These are phyloP conservation scores for Cochlearia excelsa DNA, from an alignment of 345 rosid species.

Conservation along the genomic window DNA sequence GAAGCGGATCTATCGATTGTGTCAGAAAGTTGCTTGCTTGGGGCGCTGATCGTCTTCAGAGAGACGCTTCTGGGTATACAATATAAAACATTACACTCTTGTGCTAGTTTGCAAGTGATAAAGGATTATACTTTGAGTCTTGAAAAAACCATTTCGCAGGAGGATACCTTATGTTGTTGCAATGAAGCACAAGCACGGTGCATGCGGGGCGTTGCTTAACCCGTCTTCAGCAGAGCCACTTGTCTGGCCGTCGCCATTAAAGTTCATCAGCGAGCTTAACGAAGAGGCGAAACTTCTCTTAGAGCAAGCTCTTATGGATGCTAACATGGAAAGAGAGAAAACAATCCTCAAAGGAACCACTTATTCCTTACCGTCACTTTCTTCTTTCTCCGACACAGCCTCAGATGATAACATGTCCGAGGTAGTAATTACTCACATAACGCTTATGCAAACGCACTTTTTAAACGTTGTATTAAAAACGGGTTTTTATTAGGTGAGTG, in stretches of 20 bases:
- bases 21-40: constrained; percentile 84
- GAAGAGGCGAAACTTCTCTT: constrained; percentile 69
- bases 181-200: constrained; percentile 65
- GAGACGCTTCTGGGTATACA: constrained; percentile 85
- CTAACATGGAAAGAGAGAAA: constrained; percentile 55
- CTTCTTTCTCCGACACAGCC: constrained; percentile 57
- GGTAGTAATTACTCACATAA: constrained; percentile 41
- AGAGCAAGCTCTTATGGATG: constrained; percentile 55
- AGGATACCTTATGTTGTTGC: constrained; percentile 89
- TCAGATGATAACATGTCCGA: constrained; percentile 77
- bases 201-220: constrained; percentile 32
- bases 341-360: constrained; percentile 66
- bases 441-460: neutral
- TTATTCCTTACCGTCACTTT: constrained; percentile 60
- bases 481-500: constrained; percentile 59
- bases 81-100: neutral
- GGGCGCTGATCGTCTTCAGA: constrained; percentile 96
- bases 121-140: neutral
- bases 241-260: constrained; percentile 96
- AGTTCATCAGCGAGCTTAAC: constrained; percentile 50
- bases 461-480: constrained; percentile 14
- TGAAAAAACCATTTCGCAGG: constrained; percentile 41
- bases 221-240: constrained; percentile 95
- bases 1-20: constrained; percentile 96
- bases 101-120: neutral